These are phyloP conservation scores for Suillus occidentalis DNA, from an alignment of 768 basidiomycete genomes.

Conservation along the genomic window DNA sequence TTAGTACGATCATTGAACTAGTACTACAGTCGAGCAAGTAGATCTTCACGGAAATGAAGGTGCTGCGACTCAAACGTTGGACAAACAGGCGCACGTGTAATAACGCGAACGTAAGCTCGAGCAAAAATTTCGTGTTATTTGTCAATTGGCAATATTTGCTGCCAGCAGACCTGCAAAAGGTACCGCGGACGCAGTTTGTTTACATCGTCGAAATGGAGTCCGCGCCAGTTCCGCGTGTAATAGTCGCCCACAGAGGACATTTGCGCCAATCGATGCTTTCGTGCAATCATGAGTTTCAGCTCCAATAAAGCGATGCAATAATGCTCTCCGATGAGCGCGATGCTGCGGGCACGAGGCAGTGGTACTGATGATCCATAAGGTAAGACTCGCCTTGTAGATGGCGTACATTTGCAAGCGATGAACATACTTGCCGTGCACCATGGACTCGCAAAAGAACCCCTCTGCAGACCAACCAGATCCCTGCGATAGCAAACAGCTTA, in stretches of 20 bases:
- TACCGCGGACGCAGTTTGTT: neutral
- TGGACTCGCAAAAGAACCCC: neutral
- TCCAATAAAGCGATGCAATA: neutral
- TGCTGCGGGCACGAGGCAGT: neutral
- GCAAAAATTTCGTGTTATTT: neutral
- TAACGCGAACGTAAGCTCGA: neutral
- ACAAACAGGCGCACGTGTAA: neutral
- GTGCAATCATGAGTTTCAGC: neutral
- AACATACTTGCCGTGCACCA: neutral
- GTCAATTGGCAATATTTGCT: neutral
- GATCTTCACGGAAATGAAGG: conserved; percentile 1
- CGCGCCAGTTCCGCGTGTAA: neutral
- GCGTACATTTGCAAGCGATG: neutral
- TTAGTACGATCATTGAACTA: neutral
- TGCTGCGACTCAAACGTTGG: neutral
- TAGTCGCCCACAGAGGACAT: neutral
- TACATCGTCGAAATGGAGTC: neutral
- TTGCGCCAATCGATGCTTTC: neutral
- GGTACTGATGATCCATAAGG: neutral
- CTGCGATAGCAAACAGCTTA: neutral
- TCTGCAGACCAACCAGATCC: neutral
- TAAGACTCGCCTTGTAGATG: neutral
- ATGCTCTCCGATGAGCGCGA: neutral
- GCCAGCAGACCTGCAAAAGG: neutral
- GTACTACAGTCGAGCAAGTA: neutral